Percentiles rank a stretch among this genome's conserved stretches.
These are phyloP conservation scores for Phenoliferia sp. DNA, from an alignment of 1,284 basidiomycete genomes.

Conservation along the genomic window DNA sequence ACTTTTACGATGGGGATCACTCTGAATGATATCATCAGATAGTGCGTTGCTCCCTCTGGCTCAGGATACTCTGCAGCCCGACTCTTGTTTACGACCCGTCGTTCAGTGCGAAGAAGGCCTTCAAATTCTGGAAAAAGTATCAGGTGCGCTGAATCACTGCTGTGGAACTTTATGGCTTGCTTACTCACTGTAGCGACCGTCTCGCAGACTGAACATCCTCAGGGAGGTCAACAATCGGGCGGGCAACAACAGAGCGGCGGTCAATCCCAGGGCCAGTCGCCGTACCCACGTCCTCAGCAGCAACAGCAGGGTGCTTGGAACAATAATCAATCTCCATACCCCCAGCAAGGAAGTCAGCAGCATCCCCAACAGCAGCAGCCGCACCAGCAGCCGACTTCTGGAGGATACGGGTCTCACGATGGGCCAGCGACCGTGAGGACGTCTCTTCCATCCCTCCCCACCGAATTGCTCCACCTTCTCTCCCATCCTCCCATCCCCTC, in stretches of 20 bases:
- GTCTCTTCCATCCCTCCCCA: background rate
- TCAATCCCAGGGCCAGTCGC: background rate
- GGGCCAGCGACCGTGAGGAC: constrained; percentile 28
- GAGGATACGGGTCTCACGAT: constrained; percentile 27
- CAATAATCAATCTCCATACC: constrained; percentile 4
- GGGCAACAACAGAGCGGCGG: constrained; percentile 6
- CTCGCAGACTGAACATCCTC: background rate
- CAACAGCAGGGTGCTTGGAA: constrained; percentile 1
- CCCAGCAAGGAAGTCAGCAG: background rate
- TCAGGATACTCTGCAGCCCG: background rate
- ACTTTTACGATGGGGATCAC: background rate
- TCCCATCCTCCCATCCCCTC: background rate
- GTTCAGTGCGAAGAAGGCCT: constrained; percentile 11
- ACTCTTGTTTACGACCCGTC: background rate
- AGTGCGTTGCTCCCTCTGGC: background rate
- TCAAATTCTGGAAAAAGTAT: constrained; percentile 10
- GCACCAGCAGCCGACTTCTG: constrained; percentile 7
- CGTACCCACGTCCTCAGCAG: background rate
- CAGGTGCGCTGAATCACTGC: no score
- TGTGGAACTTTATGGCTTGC: background rate
- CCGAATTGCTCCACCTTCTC: background rate
- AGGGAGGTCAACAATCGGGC: constrained; percentile 13
- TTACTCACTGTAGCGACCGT: background rate
- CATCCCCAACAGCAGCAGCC: constrained; percentile 2
- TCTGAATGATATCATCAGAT: background rate